These are phyloP conservation scores for Aegilops umbellulata DNA, from an alignment of 176 grass and related monocot genomes.

Conservation along the genomic window DNA sequence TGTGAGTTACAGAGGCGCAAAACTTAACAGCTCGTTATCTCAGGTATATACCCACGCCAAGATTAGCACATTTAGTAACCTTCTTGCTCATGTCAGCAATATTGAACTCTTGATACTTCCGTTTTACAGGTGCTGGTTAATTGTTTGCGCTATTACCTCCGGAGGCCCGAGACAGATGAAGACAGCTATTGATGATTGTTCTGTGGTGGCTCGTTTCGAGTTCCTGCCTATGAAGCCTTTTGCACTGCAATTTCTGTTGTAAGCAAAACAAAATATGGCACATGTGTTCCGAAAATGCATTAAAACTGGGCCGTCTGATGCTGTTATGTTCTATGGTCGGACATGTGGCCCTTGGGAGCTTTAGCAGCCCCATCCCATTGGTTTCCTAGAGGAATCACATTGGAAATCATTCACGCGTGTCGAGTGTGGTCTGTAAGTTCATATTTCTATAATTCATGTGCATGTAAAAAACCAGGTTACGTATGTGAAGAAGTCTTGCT, in stretches of 20 bases:
- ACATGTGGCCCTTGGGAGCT: constrained; percentile 23
- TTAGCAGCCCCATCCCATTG: constrained; percentile 1
- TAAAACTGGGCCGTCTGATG: constrained; percentile 20
- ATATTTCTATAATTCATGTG: not conserved
- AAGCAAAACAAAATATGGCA: not conserved
- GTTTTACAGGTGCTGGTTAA: constrained; percentile 63
- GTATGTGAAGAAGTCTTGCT: not conserved
- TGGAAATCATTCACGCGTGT: constrained; percentile 13
- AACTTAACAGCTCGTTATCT: constrained; percentile 74
- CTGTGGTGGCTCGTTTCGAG: not conserved
- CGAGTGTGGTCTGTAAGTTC: constrained; percentile 15
- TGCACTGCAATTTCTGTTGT: constrained; percentile 20
- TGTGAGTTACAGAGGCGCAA: constrained; percentile 96
- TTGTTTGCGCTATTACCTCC: constrained; percentile 78
- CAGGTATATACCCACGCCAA: constrained; percentile 46
- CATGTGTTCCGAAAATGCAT: not conserved
- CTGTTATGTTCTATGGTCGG: not conserved
- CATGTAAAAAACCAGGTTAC: constrained; percentile 26
- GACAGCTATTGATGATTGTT: constrained; percentile 88
- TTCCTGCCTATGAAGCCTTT: constrained; percentile 15
- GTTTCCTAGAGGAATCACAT: constrained; percentile 26
- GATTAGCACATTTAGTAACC: not conserved
- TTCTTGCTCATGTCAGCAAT: constrained; percentile 19
- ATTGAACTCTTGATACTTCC: not conserved
- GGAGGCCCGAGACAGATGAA: constrained; percentile 94